Base-by-base conservation (phyloP, 2,329 filamentous ascomycete species). In the Pseudodiploospora longispora region DNA sequence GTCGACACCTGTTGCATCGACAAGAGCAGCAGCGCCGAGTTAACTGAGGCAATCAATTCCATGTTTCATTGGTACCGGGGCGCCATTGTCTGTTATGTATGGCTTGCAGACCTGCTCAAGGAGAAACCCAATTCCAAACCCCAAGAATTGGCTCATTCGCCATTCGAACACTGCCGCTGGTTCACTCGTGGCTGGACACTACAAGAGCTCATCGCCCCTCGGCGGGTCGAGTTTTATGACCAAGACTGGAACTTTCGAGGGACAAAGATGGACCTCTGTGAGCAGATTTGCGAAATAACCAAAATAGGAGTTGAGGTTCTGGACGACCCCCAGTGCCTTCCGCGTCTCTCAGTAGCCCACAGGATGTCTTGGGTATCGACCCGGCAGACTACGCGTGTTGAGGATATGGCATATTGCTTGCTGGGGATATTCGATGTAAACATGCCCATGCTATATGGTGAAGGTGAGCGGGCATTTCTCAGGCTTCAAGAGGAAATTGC, bases 191-290 rank as follows among this genome's bases (percentile, higher is more conserved):
- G 40, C 0, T 41, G 40, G 40, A 41, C 40, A 19, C 40, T 63
- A 0, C 56, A 60, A 30, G 60, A 62, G 27, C 53, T 62, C 27
- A 44, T 62, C 6, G 59, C 60, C 6, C 58, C 60, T 0, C 36
- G 37, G 8, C 32, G 39, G 3, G 49, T 60, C 7, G 48, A 54
- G 5, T 62, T 62, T 40, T 62, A 52, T 27, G 51, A 53, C 30
- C 30, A 30, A 1, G 41, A 48, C 27, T 59, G 57, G 57, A 45
- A 36, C 4, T 19, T 33, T 47, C 8, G 34, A 41, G 30, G 35
- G 8, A 37, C 35, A n/a, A 37, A 37, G 35, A 37, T 7, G 12
- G 35, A 37, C 12, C 35, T 31, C 29, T 29, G 27, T 30, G 29
- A 40, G 10, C 29, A 4, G n/a, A 40, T 40, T 6, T 27, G n/a